Base-by-base conservation (phyloP, 495 filamentous ascomycete genomes). In the Darksidea phi region DNA sequence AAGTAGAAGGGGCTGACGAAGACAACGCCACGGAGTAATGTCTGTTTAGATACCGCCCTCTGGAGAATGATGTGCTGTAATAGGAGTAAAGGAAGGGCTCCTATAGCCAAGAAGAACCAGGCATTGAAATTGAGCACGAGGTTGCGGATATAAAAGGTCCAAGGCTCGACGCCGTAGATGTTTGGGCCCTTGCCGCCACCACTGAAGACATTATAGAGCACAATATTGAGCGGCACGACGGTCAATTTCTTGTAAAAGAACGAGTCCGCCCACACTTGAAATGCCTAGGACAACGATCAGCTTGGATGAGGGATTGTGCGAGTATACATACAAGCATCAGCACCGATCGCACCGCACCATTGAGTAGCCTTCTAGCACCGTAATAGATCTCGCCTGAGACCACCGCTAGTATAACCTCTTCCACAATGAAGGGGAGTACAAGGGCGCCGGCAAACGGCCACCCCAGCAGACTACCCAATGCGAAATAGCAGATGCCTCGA, bases 121-220 rank as follows among this genome's bases (percentile, higher is more conserved):
- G 92, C 71, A 66, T 96, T 96, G 81, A 97, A 97, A 76, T 99
- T 99, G 58, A 99, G 78, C 23, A 88, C 74, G 17, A 97, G 80
- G 69, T 99, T 99, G 66, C 86, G 86, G 63, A 96, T 77, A 72
- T 99, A 99, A 73, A 97, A 99, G 41, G 89, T 85, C 95, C 94
- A 97, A 28, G 93, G 90, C 69, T 99, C 95, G 18, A 89, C 95
- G 24, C 95, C 95, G 70, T 96, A 99, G 54, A 99, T 94, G 50
- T 94, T 81, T 1, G 95, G 95, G 0, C 95, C 95, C 70, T 80
- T 81, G 42, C 84, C 86, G 6, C 85, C 77, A 1, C 82, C 85
- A 51, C 88, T 87, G 67, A 97, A 90, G 32, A 99, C 81, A 72
- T 99, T 99, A 79, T 99, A 99, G 57, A 87, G 82, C 59, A 97